phyloP scores from a whole-genome alignment of 2,329 filamentous ascomycete species.

The Neonectria hederae region DNA sequence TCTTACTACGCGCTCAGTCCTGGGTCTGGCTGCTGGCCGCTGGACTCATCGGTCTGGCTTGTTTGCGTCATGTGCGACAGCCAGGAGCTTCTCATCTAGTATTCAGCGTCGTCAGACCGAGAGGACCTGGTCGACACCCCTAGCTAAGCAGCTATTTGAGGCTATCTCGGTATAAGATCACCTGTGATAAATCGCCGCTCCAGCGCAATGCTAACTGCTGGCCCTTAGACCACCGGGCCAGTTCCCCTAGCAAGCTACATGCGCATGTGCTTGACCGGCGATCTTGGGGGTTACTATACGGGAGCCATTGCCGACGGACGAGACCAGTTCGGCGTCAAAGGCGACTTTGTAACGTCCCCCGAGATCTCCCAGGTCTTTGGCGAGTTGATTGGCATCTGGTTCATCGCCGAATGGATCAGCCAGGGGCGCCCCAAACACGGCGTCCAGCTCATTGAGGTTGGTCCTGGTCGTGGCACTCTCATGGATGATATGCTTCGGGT shows the following conservation, averaged over 20 bases:
- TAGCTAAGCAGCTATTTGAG: slow-evolving; percentile 86
- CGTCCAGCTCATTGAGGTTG: slow-evolving; percentile 91
- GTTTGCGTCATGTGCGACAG: slow-evolving; percentile 20
- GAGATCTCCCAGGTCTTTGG: slow-evolving; percentile 98
- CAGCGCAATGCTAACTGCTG: neutral
- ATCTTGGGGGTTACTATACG: slow-evolving; percentile 94
- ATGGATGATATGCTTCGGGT: slow-evolving; percentile 97
- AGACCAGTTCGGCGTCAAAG: slow-evolving; percentile 91
- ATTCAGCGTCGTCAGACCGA: slow-evolving; percentile 42
- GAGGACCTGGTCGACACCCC: slow-evolving; percentile 87
- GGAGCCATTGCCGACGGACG: slow-evolving; percentile 71
- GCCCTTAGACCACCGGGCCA: slow-evolving; percentile 75
- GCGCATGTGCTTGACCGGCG: slow-evolving; percentile 96
- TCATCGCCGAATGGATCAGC: slow-evolving; percentile 95
- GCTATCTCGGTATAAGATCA: slow-evolving; percentile 76
- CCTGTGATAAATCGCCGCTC: neutral
- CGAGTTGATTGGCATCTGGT: slow-evolving; percentile 93
- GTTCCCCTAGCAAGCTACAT: slow-evolving; percentile 94
- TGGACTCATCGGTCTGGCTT: slow-evolving; percentile 21
- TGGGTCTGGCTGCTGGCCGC: slow-evolving; percentile 24
- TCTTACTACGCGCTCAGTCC: slow-evolving; percentile 21
- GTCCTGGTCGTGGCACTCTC: slow-evolving; percentile 90
- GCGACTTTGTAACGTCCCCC: slow-evolving; percentile 96
- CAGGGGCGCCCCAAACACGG: slow-evolving; percentile 79
- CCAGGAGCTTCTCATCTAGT: slow-evolving; percentile 42